Base-by-base conservation (phyloP, 2,329 filamentous ascomycete species). In the Monosporascus ibericus region DNA sequence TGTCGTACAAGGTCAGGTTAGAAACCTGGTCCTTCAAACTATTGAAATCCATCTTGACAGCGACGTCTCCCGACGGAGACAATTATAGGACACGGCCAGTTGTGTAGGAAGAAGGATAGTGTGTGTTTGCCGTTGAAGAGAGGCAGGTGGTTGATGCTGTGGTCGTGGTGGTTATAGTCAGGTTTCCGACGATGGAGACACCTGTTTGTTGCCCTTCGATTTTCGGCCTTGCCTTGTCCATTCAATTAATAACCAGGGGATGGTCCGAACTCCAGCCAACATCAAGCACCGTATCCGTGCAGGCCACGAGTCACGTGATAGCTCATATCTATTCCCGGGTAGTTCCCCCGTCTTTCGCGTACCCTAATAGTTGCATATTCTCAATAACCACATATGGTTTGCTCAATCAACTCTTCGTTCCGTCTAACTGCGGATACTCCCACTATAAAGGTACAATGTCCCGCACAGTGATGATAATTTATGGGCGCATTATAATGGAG, bases 1-100 rank as follows among this genome's bases (percentile, higher is more conserved):
- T 69, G 73, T 96, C 92, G 78, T 96, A 96, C 71, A 96, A 80
- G 65, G 88, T 89, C 80, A 96, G 79, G 76, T 94, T 95, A 76
- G 86, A 86, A 72, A 96, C 90, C 73, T 89, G 86, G 64, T 90
- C 89, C 72, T 89, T 92, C 51, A 96, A 72, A 67, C 80, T 89
- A 73, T 86, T 87, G 70, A 95, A 80, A 79, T 96, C 90, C 91
- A 95, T 95, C 63, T 68, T 75, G 71, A 58, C 56, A 42, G 37
- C 44, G 51, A 44, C 20, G 17, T 54, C 36, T 47, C 53, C 52
- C 40, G 49, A 50, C 46, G 15, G 51, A 54, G 49, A 55, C 48
- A 39, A 51, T 27, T 40, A 38, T 48, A 20, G 47, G 22, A 48
- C 37, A 18, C 36, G 44, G 47, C 49, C 22, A 47, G 39, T 48